Conservation (phyloP, 441 rosid genomes). For the Eutrema salsugineum region DNA sequence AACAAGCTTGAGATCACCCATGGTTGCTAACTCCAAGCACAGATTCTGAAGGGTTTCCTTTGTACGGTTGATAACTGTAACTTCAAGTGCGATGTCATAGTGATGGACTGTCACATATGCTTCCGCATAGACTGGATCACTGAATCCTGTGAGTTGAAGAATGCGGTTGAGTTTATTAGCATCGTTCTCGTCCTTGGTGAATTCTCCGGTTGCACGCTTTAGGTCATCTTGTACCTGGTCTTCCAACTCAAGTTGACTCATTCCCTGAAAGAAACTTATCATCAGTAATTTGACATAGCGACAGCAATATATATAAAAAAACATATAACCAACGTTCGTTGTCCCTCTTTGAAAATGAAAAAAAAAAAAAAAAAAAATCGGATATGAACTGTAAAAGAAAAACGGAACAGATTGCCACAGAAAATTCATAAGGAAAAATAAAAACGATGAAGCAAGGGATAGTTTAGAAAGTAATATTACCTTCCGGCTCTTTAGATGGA, state of each 20-base stretch:
- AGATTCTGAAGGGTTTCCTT: conserved; percentile 88
- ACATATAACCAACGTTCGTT: neutral
- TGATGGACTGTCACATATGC: conserved; percentile 89
- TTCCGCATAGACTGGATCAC: conserved; percentile 92
- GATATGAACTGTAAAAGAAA: neutral
- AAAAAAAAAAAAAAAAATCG: neutral
- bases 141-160: conserved; percentile 89
- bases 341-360: neutral
- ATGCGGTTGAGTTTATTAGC: conserved; percentile 88
- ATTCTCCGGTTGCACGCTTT: conserved; percentile 93
- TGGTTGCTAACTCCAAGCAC: conserved; percentile 85
- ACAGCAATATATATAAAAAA: neutral
- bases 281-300: neutral
- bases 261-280: conserved; percentile 51
- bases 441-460: neutral
- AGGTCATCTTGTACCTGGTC: conserved; percentile 92
- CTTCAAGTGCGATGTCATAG: conserved; percentile 88
- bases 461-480: conserved; percentile 33
- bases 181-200: conserved; percentile 79
- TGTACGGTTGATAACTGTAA: conserved; percentile 79
- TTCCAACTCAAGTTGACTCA: conserved; percentile 95
- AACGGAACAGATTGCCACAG: neutral
- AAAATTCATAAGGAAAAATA: neutral
- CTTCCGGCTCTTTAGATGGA: conserved; percentile 91
- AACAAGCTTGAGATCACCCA: conserved; percentile 93